phyloP scores from a whole-genome alignment of 2,329 filamentous ascomycete genomes.

The Pseudocercospora fuligena region DNA sequence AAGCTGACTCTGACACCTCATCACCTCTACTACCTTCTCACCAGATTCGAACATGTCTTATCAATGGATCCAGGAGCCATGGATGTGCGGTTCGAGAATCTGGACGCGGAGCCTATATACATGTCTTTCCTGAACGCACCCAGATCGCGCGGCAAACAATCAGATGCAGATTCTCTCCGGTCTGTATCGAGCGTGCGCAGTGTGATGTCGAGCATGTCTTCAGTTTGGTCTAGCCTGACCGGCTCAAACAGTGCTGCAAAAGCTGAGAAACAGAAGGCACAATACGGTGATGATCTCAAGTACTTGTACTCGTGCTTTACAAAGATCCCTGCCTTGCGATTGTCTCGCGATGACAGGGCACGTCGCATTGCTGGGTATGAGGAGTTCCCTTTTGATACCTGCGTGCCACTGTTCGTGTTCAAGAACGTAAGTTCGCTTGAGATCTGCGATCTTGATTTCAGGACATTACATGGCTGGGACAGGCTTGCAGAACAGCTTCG shows the following conservation, averaged over 20 bases:
- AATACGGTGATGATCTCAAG: conserved; percentile 83
- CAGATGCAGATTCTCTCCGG: conserved; percentile 88
- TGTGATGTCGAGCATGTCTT: conserved; percentile 96
- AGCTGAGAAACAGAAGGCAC: conserved; percentile 86
- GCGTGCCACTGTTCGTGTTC: conserved; percentile 94
- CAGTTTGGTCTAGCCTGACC: conserved; percentile 87
- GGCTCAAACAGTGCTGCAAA: conserved; percentile 81
- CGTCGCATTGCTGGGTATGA: conserved; percentile 91
- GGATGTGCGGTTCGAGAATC: conserved; percentile 93
- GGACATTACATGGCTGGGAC: conserved; percentile 98
- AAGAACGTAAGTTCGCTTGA: conserved; percentile 95
- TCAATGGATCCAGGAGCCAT: conserved; percentile 90
- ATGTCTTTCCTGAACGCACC: conserved; percentile 91
- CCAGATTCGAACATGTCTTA: conserved; percentile 84
- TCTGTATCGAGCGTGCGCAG: conserved; percentile 96
- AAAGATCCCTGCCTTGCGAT: conserved; percentile 88
- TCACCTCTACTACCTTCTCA: conserved; percentile 94
- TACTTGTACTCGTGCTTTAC: conserved; percentile 98
- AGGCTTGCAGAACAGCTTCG: conserved; percentile 87
- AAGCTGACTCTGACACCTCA: conserved; percentile 93
- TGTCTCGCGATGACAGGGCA: conserved; percentile 92
- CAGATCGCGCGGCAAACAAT: conserved; percentile 75
- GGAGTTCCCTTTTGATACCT: conserved; percentile 96
- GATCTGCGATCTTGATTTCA: conserved; percentile 92
- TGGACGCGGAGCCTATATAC: conserved; percentile 85